phyloP scores from a whole-genome alignment of 768 basidiomycete species.

The Lentinula guzmanii region DNA sequence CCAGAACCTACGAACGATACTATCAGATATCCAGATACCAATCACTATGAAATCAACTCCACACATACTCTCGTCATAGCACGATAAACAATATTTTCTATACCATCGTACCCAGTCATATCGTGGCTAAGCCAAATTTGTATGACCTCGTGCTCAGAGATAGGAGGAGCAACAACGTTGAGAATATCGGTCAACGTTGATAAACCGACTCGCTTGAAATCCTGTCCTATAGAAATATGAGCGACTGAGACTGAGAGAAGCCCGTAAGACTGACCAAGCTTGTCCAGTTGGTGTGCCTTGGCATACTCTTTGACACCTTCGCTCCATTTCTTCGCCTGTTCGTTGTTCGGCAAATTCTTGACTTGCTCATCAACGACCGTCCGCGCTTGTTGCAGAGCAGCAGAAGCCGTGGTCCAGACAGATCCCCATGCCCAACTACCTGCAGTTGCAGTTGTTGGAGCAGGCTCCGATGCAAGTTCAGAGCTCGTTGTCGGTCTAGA shows the following conservation, averaged over 20 bases:
- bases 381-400: conserved; percentile 82
- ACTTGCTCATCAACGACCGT: conserved; percentile 91
- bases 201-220: conserved; percentile 82
- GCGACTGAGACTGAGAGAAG: background rate
- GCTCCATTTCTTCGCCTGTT: conserved; percentile 84
- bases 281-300: conserved; percentile 85
- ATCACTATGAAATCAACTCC: conserved; percentile 5
- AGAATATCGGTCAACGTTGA: conserved; percentile 89
- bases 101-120: conserved; percentile 93
- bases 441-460: conserved; percentile 9
- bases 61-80: conserved; percentile 58
- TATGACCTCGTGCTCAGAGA: conserved; percentile 97
- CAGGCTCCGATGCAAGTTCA: conserved; percentile 8
- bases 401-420: conserved; percentile 85
- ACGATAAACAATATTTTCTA: conserved; percentile 90
- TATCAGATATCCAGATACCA: background rate
- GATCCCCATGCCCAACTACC: conserved; percentile 77
- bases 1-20: conserved; percentile 62
- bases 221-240: conserved; percentile 54
- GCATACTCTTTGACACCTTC: conserved; percentile 85
- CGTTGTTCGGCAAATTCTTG: conserved; percentile 79
- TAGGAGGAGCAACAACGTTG: conserved; percentile 96
- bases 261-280: conserved; percentile 54
- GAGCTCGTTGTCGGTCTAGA: conserved; percentile 17
- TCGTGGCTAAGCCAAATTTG: conserved; percentile 95